Evolutionary conservation across 1,284 basidiomycete genomes (phyloP).

Genomic region (Sphaerobolus stellatus): DNA sequence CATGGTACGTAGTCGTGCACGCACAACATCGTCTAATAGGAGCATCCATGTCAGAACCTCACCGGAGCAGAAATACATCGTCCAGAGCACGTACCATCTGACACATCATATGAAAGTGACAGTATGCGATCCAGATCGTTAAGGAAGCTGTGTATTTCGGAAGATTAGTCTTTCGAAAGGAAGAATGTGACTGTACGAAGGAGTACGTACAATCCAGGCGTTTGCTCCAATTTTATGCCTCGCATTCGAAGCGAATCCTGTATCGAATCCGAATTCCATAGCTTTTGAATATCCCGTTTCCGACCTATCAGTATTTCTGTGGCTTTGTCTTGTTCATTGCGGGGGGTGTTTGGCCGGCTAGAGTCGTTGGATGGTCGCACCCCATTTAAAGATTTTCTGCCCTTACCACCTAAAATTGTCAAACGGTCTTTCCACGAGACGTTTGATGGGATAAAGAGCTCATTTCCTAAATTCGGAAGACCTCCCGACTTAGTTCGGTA

Average conservation of each 20-base stretch:
- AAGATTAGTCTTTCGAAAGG: not conserved
- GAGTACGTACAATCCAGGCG: constrained; percentile 15
- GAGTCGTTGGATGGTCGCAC: not conserved
- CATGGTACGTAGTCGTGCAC: constrained; percentile 58
- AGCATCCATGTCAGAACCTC: not conserved
- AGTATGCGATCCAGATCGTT: constrained; percentile 61
- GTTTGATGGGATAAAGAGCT: not conserved
- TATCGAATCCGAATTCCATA: not conserved
- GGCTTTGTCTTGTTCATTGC: not conserved
- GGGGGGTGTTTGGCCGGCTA: not conserved
- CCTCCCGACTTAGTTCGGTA: not conserved
- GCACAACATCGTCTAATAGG: constrained; percentile 60
- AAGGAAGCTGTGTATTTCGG: constrained; percentile 39
- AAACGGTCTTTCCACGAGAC: constrained; percentile 7
- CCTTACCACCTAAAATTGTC: not conserved
- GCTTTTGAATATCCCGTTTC: constrained; percentile 4
- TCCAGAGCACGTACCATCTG: constrained; percentile 38
- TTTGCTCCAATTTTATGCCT: constrained; percentile 14
- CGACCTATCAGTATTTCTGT: not conserved
- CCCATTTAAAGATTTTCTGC: not conserved
- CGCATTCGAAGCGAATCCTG: not conserved
- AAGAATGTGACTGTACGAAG: not conserved
- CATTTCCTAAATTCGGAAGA: not conserved
- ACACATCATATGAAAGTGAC: constrained; percentile 48
- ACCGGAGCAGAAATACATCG: not conserved